Conservation (phyloP, 2,329 filamentous ascomycete genomes). For the Pyrenophora graminea region DNA sequence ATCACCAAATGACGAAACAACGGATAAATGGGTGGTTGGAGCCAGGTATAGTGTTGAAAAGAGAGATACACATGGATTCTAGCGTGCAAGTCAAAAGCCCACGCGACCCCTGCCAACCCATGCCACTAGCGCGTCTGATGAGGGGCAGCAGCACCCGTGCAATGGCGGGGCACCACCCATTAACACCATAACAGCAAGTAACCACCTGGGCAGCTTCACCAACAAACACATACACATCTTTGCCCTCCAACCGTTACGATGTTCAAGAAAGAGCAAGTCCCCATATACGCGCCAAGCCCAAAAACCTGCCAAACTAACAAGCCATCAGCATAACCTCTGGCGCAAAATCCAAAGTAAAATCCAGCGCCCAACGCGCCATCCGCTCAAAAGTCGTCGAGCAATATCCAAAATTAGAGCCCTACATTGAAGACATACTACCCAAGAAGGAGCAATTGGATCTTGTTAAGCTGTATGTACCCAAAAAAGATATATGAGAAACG, state of each 20-base stretch:
- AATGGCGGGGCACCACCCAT: constrained; percentile 9
- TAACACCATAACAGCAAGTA: neutral
- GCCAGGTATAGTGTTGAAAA: too few species aligned
- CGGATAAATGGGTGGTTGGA: too few species aligned
- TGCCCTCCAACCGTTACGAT: constrained; percentile 24
- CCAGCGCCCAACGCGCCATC: constrained; percentile 85
- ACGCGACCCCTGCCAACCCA: too few species aligned
- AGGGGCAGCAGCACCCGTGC: constrained; percentile 7
- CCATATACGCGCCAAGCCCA: neutral
- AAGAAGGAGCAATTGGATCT: constrained; percentile 91
- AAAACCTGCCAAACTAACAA: neutral
- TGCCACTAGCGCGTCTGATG: constrained; percentile 12
- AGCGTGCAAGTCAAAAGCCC: too few species aligned
- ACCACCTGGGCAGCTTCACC: constrained; percentile 5
- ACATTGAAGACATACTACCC: constrained; percentile 92
- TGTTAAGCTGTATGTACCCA: constrained; percentile 71
- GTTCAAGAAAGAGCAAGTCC: constrained; percentile 45
- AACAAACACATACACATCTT: constrained; percentile 2
- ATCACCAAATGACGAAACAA: too few species aligned
- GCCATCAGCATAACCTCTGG: constrained; percentile 68
- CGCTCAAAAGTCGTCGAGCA: constrained; percentile 80
- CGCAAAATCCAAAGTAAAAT: constrained; percentile 96
- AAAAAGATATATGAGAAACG: neutral
- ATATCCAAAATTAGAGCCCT: constrained; percentile 81
- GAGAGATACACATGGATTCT: too few species aligned